phyloP scores from a whole-genome alignment of 305 asterid genomes.

The Fraxinus ornus region DNA sequence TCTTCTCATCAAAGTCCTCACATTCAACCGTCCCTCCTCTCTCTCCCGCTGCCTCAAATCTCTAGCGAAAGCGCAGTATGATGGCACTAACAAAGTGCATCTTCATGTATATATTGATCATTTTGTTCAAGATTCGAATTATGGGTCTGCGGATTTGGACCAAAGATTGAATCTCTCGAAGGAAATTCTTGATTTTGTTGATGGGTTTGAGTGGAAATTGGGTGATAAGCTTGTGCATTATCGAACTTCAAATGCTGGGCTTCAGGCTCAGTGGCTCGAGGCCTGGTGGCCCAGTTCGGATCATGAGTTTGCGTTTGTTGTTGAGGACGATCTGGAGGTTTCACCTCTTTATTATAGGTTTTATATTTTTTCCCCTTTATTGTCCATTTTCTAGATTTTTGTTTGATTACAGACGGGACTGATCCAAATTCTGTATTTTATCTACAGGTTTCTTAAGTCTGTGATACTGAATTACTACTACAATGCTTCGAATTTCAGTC shows the following conservation, averaged over 20 bases:
- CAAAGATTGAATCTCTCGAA: conserved; percentile 44
- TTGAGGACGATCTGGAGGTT: conserved; percentile 88
- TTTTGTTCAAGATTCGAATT: conserved; percentile 31
- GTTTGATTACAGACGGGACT: neutral
- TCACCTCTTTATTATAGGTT: conserved; percentile 79
- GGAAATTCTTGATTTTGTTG: conserved; percentile 52
- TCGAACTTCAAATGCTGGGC: conserved; percentile 73
- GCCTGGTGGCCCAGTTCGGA: conserved; percentile 90
- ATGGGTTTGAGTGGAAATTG: conserved; percentile 57
- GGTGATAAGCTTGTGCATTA: conserved; percentile 76
- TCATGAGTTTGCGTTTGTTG: conserved; percentile 87
- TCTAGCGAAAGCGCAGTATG: conserved; percentile 61
- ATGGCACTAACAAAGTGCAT: conserved; percentile 43
- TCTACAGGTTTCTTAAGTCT: conserved; percentile 57
- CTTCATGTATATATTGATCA: conserved; percentile 68
- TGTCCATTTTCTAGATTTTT: neutral
- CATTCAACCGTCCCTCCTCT: conserved; percentile 70
- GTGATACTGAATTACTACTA: conserved; percentile 62
- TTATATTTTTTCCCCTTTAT: neutral
- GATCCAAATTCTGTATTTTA: conserved; percentile 19
- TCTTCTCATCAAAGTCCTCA: conserved; percentile 72
- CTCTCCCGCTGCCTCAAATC: conserved; percentile 77
- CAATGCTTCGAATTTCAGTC: conserved; percentile 60
- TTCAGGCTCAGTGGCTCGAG: conserved; percentile 91
- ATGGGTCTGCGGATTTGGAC: conserved; percentile 39